Percentiles rank a stretch among this genome's conserved stretches.
phyloP scores from a whole-genome alignment of 1,284 basidiomycete species.

The Stygiomarasmius scandens region DNA sequence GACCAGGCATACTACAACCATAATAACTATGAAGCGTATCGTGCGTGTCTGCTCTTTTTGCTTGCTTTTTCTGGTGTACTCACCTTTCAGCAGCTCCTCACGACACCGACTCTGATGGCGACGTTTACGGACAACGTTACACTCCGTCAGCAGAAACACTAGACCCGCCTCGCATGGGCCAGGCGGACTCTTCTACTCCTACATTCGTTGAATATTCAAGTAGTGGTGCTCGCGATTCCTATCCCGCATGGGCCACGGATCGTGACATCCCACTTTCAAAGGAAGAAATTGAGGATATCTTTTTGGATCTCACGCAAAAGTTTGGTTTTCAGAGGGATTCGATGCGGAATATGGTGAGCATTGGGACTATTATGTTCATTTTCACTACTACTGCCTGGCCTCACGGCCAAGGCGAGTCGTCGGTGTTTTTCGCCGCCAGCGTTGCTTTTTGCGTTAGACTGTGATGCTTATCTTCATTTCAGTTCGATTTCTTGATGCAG shows the following conservation, averaged over 20 bases:
- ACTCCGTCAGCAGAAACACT: conserved; percentile 74
- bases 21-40: conserved; percentile 67
- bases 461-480: conserved; percentile 17
- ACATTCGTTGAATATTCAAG: conserved; percentile 58
- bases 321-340: conserved; percentile 97
- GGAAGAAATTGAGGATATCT: conserved; percentile 99
- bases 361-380: conserved; percentile 14
- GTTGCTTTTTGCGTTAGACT: conserved; percentile 14
- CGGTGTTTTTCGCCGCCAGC: conserved; percentile 6
- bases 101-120: conserved; percentile 78
- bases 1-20: conserved; percentile 68
- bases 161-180: conserved; percentile 52
- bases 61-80: conserved; percentile 22
- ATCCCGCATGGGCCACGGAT: conserved; percentile 92
- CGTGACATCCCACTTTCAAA: conserved; percentile 94
- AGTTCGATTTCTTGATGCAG: conserved; percentile 99
- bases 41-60: conserved; percentile 36
- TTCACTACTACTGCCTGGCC: neutral
- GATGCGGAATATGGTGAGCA: conserved; percentile 82
- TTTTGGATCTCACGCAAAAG: conserved; percentile 97
- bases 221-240: conserved; percentile 69
- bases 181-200: conserved; percentile 65
- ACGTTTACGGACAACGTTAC: conserved; percentile 69
- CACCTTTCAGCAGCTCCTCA: conserved; percentile 50
- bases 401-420: too few species aligned